Evolutionary conservation across 129 eudicot genomes (phyloP), one percentile per base, ranked within the genome.

Genomic region (Flaveria ramosissima): DNA sequence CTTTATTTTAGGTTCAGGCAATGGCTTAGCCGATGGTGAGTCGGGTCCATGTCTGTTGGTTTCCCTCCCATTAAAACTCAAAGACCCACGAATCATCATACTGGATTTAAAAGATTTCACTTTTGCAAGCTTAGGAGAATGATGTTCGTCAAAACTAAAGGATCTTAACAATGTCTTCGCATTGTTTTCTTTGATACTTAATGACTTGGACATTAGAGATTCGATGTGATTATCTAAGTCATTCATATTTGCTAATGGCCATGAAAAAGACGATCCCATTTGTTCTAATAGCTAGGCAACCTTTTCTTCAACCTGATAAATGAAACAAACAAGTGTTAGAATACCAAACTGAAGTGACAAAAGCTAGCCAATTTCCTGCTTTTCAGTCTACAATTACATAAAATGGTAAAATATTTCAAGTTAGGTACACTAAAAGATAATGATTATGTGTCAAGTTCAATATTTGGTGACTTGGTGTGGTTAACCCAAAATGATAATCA

Each of bases 181-280:
- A 41, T 81, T 80, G 16, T 84, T 84, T 56, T 77, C 84, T 75
- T 79, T 80, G 36, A 83, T 76, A 60, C 81, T 81, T 27, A 88
- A 75, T 20, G 89, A 81, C 75, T 81, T 84, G 15, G 79, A 89
- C 62, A 89, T 27, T 36, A 70, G 69, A 43, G 92, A 83, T 77
- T 87, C 88, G 11, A 88, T 68, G 39, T 61, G 81, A 69, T 70
- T 77, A 59, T 90, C 91, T 14, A 86, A 21, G 75, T 86, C 87
- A 48, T 81, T 85, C 24, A 81, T 27, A 73, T 59, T 64, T 21
- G 82, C 83, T 64, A 85, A 83, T 43, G 90, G 96, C 76, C 86
- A 84, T 42, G 88, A 87, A 79, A 83, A 67, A 24, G 87, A 79
- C 73, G 83, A 23, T 60, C 98, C 92, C 93, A 90, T 92, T 80